phyloP scores from a whole-genome alignment of 306 rosid genomes.

The Astragalus membranaceus region DNA sequence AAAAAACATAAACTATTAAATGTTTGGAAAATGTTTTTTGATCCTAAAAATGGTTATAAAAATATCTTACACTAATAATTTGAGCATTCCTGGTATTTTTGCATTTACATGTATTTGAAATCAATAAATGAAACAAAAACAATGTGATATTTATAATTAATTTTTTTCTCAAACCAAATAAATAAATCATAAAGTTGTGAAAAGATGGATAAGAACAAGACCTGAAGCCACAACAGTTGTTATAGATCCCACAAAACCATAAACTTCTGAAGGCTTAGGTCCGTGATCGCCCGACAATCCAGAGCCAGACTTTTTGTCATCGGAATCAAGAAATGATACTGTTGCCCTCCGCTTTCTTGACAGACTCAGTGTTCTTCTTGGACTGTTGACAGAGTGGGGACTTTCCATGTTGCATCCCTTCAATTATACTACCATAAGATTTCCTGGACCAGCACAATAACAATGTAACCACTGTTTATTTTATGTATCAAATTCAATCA shows the following conservation, averaged over 20 bases:
- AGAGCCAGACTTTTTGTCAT: conserved; percentile 51
- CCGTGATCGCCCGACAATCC: conserved; percentile 80
- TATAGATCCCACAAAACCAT: conserved; percentile 89
- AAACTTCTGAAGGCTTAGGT: conserved; percentile 84
- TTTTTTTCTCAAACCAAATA: not conserved
- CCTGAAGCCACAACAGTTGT: conserved; percentile 76
- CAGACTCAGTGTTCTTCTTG: conserved; percentile 69
- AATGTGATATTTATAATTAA: too few relatives aligned
- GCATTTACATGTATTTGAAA: not conserved
- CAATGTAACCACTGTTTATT: not conserved
- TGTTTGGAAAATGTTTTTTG: not conserved
- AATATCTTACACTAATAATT: not conserved
- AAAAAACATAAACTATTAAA: not conserved
- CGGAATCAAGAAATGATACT: conserved; percentile 39
- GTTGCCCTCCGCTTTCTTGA: conserved; percentile 51
- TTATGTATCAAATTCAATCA: not conserved
- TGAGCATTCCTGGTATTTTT: not conserved
- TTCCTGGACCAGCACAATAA: not conserved
- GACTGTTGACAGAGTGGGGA: conserved; percentile 70
- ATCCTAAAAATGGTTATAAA: too few relatives aligned
- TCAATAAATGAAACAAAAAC: not conserved
- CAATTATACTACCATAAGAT: not conserved
- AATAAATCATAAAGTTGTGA: not conserved
- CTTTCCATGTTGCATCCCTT: conserved; percentile 49
- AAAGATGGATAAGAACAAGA: conserved; percentile 4